These are phyloP conservation scores for Sparassis latifolia DNA, from an alignment of 1,284 basidiomycete species.

Conservation along the genomic window DNA sequence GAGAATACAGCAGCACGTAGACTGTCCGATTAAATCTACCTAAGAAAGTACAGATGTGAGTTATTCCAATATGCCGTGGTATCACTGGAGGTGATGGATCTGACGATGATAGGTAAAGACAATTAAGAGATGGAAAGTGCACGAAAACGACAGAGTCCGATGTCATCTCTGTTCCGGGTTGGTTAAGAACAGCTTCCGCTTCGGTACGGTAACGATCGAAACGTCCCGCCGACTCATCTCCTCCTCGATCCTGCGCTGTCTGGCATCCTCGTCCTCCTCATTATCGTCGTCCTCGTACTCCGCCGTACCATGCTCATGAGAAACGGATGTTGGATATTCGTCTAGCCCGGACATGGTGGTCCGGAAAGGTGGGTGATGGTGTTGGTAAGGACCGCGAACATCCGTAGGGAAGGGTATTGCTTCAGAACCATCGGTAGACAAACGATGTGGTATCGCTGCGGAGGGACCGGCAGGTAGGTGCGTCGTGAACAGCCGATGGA, in stretches of 20 bases:
- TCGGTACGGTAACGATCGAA: conserved; percentile 74
- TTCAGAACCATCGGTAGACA: conserved; percentile 35
- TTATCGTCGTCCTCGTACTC: conserved; percentile 58
- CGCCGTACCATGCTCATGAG: conserved; percentile 22
- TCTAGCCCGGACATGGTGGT: conserved; percentile 32
- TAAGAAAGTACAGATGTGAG: conserved; percentile 9
- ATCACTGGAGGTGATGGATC: conserved; percentile 4
- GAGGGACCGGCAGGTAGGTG: conserved; percentile 19
- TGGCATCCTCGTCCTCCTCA: conserved; percentile 63
- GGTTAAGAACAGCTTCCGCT: conserved; percentile 62
- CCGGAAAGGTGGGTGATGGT: conserved; percentile 55
- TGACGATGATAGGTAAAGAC: conserved; percentile 8
- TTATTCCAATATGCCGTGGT: conserved; percentile 14
- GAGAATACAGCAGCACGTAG: conserved; percentile 25
- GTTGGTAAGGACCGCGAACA: conserved; percentile 48
- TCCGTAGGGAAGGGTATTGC: conserved; percentile 39
- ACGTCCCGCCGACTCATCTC: conserved; percentile 75
- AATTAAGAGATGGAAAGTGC: conserved; percentile 7
- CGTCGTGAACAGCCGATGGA: conserved; percentile 37
- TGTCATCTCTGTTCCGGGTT: conserved; percentile 42
- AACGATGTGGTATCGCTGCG: conserved; percentile 27
- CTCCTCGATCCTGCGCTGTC: conserved; percentile 68
- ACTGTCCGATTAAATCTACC: conserved; percentile 18
- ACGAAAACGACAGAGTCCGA: background rate
- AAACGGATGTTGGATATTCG: conserved; percentile 30